These are phyloP conservation scores for Choiromyces venosus DNA, from an alignment of 495 filamentous ascomycete genomes.

Conservation along the genomic window DNA sequence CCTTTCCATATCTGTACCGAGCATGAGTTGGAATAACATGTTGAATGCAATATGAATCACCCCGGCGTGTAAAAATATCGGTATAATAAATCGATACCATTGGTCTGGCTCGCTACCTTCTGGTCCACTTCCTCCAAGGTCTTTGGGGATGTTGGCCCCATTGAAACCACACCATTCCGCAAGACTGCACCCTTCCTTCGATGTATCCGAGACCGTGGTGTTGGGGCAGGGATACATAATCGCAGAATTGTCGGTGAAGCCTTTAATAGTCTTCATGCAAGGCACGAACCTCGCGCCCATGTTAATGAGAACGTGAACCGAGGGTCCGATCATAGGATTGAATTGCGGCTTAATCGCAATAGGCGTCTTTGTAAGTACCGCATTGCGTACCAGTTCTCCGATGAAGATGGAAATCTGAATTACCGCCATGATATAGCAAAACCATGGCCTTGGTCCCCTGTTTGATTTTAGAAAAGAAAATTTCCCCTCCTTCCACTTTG, in stretches of 20 bases:
- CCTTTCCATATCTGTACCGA: constrained; percentile 85
- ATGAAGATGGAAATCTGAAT: constrained; percentile 86
- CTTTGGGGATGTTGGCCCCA: constrained; percentile 44
- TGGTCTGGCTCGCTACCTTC: constrained; percentile 66
- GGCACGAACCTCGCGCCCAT: constrained; percentile 91
- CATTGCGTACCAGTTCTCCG: constrained; percentile 74
- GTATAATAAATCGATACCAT: constrained; percentile 93
- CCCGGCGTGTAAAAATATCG: constrained; percentile 92
- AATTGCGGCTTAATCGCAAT: constrained; percentile 81
- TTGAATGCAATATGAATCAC: constrained; percentile 95
- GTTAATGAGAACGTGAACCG: constrained; percentile 81
- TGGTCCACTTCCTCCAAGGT: constrained; percentile 48
- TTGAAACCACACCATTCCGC: constrained; percentile 75
- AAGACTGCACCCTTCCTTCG: constrained; percentile 59
- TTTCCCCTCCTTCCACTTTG: constrained; percentile 31
- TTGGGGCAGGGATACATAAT: constrained; percentile 71
- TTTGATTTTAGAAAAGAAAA: constrained; percentile 39
- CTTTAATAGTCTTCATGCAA: constrained; percentile 80
- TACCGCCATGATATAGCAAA: constrained; percentile 72
- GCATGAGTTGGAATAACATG: constrained; percentile 76
- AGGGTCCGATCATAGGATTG: constrained; percentile 96
- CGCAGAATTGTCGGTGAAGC: constrained; percentile 54
- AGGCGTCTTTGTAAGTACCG: constrained; percentile 61
- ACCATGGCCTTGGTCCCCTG: constrained; percentile 57
- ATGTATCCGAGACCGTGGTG: constrained; percentile 53